A percentile compares a stretch with the other conserved stretches of the same genome.
phyloP scores from a whole-genome alignment of 176 grass and related monocot genomes.

The Cocos nucifera region DNA sequence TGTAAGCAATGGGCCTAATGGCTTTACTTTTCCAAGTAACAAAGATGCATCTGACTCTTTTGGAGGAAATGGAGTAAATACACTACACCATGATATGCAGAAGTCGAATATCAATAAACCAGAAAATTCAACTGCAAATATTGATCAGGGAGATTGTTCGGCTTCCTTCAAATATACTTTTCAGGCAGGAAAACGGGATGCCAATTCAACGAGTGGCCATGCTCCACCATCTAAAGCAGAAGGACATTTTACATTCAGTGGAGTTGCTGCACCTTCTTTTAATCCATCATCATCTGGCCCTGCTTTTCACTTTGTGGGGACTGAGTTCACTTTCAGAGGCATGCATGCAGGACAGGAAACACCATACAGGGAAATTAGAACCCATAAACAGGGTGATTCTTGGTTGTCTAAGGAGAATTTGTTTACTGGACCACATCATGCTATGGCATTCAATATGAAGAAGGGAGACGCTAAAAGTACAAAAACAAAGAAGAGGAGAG shows the following conservation, averaged over 20 bases:
- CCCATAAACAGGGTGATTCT: slow-evolving; percentile 25
- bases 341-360: slow-evolving; percentile 14
- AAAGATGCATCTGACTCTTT: slow-evolving; percentile 10
- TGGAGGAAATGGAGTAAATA: slow-evolving; percentile 30
- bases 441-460: slow-evolving; percentile 36
- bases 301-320: slow-evolving; percentile 20
- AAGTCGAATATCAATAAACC: slow-evolving; percentile 45
- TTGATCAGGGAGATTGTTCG: not conserved
- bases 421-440: slow-evolving; percentile 42
- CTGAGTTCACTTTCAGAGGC: slow-evolving; percentile 26
- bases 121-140: slow-evolving; percentile 1
- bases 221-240: slow-evolving; percentile 22
- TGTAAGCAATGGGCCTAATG: not conserved
- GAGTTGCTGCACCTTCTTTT: slow-evolving; percentile 12
- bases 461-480: slow-evolving; percentile 37
- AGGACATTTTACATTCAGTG: not conserved
- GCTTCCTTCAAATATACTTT: too few relatives aligned
- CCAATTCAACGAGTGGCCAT: not conserved
- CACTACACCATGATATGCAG: slow-evolving; percentile 41
- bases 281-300: slow-evolving; percentile 22
- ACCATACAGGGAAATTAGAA: slow-evolving; percentile 15
- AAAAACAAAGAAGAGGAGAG: slow-evolving; percentile 48
- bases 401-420: slow-evolving; percentile 42
- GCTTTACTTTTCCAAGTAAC: slow-evolving; percentile 31
- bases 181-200: too few relatives aligned